These are phyloP conservation scores for Volvariella volvacea DNA, from an alignment of 1,284 basidiomycete species.

Conservation along the genomic window DNA sequence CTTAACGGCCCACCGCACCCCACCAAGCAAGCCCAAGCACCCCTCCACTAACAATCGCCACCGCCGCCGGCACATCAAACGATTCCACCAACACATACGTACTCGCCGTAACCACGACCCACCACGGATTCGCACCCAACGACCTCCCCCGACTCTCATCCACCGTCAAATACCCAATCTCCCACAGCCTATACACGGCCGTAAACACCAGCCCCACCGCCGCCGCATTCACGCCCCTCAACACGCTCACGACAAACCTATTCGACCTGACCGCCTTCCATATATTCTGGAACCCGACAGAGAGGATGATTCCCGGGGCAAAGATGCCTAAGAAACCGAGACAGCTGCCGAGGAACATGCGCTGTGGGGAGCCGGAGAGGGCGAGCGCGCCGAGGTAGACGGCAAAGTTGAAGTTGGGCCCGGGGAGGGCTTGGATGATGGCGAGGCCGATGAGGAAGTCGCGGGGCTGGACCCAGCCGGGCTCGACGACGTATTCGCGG, in stretches of 20 bases:
- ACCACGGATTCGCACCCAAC: constrained; percentile 26
- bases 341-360: constrained; percentile 33
- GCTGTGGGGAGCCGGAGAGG: constrained; percentile 18
- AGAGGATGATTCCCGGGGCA: constrained; percentile 43
- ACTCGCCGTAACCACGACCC: constrained; percentile 22
- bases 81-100: constrained; percentile 27
- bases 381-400: constrained; percentile 48
- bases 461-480: constrained; percentile 42
- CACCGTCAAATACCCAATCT: constrained; percentile 27
- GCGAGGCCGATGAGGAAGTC: constrained; percentile 56
- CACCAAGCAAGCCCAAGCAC: constrained; percentile 25
- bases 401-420: constrained; percentile 56
- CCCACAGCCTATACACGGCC: constrained; percentile 46
- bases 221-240: constrained; percentile 48
- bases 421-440: constrained; percentile 45
- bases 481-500: constrained; percentile 46
- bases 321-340: constrained; percentile 45
- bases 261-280: constrained; percentile 37
- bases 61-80: constrained; percentile 22
- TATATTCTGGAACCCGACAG: constrained; percentile 40
- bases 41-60: constrained; percentile 25
- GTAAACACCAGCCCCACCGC: constrained; percentile 51
- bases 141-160: constrained; percentile 17
- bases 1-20: constrained; percentile 16
- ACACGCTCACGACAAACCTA: constrained; percentile 28